Conservation (phyloP, 2,329 filamentous ascomycete species). For the Alternaria arborescens region DNA sequence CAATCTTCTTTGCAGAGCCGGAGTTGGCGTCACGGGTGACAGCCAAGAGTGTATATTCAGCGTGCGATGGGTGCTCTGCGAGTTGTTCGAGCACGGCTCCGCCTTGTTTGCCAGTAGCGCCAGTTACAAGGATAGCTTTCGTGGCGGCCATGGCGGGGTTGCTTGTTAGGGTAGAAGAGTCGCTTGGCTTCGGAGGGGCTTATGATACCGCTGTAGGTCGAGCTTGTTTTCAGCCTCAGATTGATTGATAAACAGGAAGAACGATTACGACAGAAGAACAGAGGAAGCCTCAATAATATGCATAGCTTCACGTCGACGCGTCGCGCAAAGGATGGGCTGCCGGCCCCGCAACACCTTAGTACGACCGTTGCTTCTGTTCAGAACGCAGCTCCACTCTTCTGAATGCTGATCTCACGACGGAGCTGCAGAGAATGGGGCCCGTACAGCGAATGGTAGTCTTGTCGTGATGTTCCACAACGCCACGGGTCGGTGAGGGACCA, state of each 20-base stretch:
- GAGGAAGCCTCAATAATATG: constrained; percentile 12
- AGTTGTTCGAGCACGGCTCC: constrained; percentile 56
- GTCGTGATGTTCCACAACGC: constrained; percentile 8
- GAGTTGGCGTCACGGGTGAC: constrained; percentile 67
- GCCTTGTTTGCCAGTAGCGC: constrained; percentile 59
- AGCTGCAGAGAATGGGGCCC: background rate
- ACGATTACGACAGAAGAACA: background rate
- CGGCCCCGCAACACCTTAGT: constrained; percentile 17
- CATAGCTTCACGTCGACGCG: constrained; percentile 1
- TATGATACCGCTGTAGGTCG: background rate
- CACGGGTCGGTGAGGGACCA: constrained; percentile 8
- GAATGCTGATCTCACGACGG: background rate
- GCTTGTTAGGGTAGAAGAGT: constrained; percentile 15
- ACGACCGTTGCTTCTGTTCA: constrained; percentile 12
- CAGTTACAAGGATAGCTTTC: constrained; percentile 55
- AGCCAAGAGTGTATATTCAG: constrained; percentile 63
- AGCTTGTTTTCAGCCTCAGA: constrained; percentile 3
- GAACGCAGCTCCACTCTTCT: constrained; percentile 5
- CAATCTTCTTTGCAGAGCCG: constrained; percentile 59
- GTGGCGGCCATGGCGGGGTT: constrained; percentile 40
- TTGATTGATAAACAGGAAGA: background rate
- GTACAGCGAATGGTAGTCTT: constrained; percentile 4
- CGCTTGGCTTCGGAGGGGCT: constrained; percentile 9
- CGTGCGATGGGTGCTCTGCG: constrained; percentile 42
- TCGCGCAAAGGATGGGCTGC: background rate